Percentiles rank a stretch among this genome's conserved stretches.
Evolutionary conservation across 345 rosid genomes (phyloP).

Genomic region (Brassica rapa): DNA sequence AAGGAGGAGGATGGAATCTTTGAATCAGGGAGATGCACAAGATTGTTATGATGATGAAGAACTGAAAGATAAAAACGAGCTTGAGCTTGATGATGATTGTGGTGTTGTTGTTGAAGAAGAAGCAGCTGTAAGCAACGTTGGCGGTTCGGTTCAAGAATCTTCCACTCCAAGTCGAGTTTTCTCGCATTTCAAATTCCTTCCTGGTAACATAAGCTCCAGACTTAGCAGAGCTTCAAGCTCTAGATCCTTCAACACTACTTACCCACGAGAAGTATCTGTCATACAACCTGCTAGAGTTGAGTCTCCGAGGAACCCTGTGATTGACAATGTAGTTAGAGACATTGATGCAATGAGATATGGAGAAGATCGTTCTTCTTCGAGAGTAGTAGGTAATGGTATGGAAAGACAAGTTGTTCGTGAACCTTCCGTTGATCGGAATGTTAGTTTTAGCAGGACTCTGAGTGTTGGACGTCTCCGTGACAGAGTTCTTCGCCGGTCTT

Average conservation of each 20-base stretch:
- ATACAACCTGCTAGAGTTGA: constrained; percentile 44
- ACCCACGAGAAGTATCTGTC: constrained; percentile 47
- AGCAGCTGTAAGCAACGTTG: constrained; percentile 43
- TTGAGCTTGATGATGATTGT: constrained; percentile 49
- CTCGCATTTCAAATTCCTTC: constrained; percentile 86
- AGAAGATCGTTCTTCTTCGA: constrained; percentile 45
- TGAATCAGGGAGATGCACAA: constrained; percentile 43
- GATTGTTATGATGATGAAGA: constrained; percentile 46
- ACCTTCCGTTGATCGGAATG: constrained; percentile 69
- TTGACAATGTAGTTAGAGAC: constrained; percentile 10
- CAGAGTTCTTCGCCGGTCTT: constrained; percentile 83
- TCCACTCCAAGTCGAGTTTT: constrained; percentile 58
- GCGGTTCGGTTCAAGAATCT: constrained; percentile 56
- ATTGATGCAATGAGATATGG: constrained; percentile 29
- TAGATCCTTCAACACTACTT: constrained; percentile 70
- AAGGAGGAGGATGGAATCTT: constrained; percentile 31
- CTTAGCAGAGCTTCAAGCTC: constrained; percentile 73
- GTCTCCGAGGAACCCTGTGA: constrained; percentile 41
- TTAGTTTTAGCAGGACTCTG: constrained; percentile 82
- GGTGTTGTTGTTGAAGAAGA: constrained; percentile 39
- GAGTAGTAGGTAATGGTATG: constrained; percentile 38
- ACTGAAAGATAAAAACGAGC: constrained; percentile 43
- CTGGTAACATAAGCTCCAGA: constrained; percentile 79
- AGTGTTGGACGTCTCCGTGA: constrained; percentile 99
- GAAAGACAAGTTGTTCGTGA: constrained; percentile 63